Evolutionary conservation across 2,329 filamentous ascomycete species (phyloP).

Genomic region (Diaporthe batatas): DNA sequence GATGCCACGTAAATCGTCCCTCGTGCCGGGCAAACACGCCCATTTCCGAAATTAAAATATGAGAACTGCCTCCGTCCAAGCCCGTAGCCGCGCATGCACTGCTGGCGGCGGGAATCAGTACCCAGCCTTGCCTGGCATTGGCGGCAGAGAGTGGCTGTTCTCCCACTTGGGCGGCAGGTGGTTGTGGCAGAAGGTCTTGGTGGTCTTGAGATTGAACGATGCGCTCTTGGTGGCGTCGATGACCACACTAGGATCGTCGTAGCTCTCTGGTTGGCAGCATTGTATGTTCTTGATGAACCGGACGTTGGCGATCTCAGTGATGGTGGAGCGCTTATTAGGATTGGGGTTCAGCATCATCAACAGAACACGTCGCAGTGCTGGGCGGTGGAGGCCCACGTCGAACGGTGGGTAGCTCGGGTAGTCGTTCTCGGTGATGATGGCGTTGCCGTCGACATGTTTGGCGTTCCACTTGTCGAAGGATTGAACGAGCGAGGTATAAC

Average conservation of each 20-base stretch:
- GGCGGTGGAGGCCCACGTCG: slow-evolving; percentile 75
- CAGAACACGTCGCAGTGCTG: slow-evolving; percentile 77
- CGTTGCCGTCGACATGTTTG: slow-evolving; percentile 59
- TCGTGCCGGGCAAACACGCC: background rate
- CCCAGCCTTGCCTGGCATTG: slow-evolving; percentile 68
- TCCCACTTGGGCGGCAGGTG: slow-evolving; percentile 65
- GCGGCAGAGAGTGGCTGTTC: slow-evolving; percentile 56
- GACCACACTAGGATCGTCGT: slow-evolving; percentile 71
- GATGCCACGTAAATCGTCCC: background rate
- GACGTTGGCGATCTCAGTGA: slow-evolving; percentile 76
- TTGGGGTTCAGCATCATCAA: slow-evolving; percentile 87
- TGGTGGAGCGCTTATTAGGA: slow-evolving; percentile 77
- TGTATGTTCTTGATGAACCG: slow-evolving; percentile 82
- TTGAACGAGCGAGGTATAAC: slow-evolving; percentile 74
- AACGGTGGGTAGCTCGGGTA: slow-evolving; percentile 76
- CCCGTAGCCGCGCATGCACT: background rate
- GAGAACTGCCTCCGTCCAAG: background rate
- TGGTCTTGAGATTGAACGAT: slow-evolving; percentile 56
- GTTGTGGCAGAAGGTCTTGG: slow-evolving; percentile 71
- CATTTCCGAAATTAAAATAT: background rate
- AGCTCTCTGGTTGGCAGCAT: slow-evolving; percentile 81
- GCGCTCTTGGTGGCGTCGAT: slow-evolving; percentile 74
- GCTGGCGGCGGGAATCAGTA: slow-evolving; percentile 54
- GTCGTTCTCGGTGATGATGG: slow-evolving; percentile 65
- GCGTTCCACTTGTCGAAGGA: slow-evolving; percentile 79